Percentiles rank a stretch among this genome's conserved stretches.
These are phyloP conservation scores for Kodamaea suecica DNA, from an alignment of 1,139 yeast genomes.

Conservation along the genomic window DNA sequence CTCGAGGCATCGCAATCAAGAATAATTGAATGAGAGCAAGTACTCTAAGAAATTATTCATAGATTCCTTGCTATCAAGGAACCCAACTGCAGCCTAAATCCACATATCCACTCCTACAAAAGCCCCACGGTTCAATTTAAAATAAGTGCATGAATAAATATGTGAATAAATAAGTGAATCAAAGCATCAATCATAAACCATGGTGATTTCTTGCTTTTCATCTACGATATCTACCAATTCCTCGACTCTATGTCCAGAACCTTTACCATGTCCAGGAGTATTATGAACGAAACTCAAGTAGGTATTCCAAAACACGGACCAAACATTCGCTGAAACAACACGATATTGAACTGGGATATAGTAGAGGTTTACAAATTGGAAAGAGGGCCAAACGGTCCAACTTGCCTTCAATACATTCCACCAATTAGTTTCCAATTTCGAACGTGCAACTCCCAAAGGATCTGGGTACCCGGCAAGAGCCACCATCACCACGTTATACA, in stretches of 20 bases:
- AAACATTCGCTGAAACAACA: constrained; percentile 37
- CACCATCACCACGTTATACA: constrained; percentile 43
- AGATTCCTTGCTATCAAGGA: too few species aligned
- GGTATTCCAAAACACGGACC: constrained; percentile 47
- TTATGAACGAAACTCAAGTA: constrained; percentile 45
- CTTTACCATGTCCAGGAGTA: constrained; percentile 45
- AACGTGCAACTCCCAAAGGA: constrained; percentile 32
- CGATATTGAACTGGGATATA: constrained; percentile 42
- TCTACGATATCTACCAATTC: constrained; percentile 42
- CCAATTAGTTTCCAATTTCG: constrained; percentile 40
- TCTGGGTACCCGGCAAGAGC: constrained; percentile 36
- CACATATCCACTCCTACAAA: too few species aligned
- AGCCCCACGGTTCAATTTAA: too few species aligned
- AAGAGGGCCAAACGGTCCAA: constrained; percentile 47
- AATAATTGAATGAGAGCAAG: too few species aligned
- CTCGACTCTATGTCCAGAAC: constrained; percentile 35
- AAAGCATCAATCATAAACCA: constrained; percentile 24
- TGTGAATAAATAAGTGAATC: too few species aligned
- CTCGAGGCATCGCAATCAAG: too few species aligned
- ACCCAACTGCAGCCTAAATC: too few species aligned
- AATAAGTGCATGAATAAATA: not conserved
- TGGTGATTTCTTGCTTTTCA: constrained; percentile 26
- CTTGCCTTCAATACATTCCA: constrained; percentile 41
- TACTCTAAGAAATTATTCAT: too few species aligned
- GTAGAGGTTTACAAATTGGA: constrained; percentile 38